Evolutionary conservation across 257 asterid genomes (phyloP).

Genomic region (Pogostemon cablin): DNA sequence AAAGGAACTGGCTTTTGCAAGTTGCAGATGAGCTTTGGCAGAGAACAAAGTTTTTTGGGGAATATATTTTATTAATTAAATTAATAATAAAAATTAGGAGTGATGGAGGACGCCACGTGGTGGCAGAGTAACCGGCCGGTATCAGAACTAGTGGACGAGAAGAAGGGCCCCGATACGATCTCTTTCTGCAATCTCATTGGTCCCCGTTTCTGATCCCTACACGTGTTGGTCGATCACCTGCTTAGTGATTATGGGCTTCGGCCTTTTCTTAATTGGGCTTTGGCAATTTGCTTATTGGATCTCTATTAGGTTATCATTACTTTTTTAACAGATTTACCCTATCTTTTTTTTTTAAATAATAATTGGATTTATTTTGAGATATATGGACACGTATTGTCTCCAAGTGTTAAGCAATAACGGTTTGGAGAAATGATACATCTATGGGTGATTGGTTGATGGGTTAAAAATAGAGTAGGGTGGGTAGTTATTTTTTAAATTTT

Average conservation of each 20-base stretch:
- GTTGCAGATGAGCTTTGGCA: constrained; percentile 34
- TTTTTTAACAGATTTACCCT: background rate
- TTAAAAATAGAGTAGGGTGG: no score
- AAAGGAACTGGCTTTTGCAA: constrained; percentile 14
- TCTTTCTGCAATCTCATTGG: constrained; percentile 62
- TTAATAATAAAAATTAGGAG: constrained; percentile 35
- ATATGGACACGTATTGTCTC: no score
- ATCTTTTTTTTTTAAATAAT: no score
- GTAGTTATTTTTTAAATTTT: no score
- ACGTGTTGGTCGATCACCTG: background rate
- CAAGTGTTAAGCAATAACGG: no score
- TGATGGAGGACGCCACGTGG: constrained; percentile 64
- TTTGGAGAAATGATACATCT: no score
- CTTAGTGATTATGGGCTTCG: background rate
- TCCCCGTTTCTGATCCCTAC: constrained; percentile 35
- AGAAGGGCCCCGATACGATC: constrained; percentile 63
- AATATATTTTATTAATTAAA: constrained; percentile 35
- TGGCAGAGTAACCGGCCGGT: constrained; percentile 51
- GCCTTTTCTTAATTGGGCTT: background rate
- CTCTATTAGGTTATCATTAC: background rate
- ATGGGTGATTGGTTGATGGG: no score
- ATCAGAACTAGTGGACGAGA: constrained; percentile 89
- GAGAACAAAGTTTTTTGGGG: constrained; percentile 7
- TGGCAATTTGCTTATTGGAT: background rate
- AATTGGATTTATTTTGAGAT: no score